Percentiles rank a stretch among this genome's conserved stretches.
Conservation (phyloP, 208 protist species). For the Acanthamoeba sp. region DNA sequence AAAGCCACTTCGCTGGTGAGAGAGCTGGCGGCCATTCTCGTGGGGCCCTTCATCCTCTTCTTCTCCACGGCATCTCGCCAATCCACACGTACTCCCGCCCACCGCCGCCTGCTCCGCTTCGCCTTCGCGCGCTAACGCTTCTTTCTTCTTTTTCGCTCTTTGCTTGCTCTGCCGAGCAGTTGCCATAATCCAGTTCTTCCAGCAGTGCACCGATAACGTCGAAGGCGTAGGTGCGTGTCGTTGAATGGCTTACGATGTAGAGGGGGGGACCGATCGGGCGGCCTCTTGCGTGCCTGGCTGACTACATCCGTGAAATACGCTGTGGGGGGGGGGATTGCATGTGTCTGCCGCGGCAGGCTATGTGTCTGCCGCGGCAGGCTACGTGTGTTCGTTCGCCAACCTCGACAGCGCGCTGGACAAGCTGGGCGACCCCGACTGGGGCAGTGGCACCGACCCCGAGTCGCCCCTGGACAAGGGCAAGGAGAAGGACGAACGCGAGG, state of each 20-base stretch:
- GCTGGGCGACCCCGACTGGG: constrained; percentile 24
- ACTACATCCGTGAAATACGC: too few relatives aligned
- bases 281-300: too few relatives aligned
- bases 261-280: background rate
- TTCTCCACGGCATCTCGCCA: constrained; percentile 9
- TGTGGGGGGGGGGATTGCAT: too few relatives aligned
- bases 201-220: constrained; percentile 32
- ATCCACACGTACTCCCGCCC: background rate
- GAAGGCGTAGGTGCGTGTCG: constrained; percentile 25
- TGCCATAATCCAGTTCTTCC: constrained; percentile 37
- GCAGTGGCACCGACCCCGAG: background rate
- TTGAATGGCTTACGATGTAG: background rate
- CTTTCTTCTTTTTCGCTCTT: background rate
- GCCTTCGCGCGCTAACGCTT: background rate
- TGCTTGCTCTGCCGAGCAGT: background rate
- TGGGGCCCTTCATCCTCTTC: constrained; percentile 47
- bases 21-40: background rate
- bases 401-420: constrained; percentile 23
- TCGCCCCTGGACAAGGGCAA: constrained; percentile 29
- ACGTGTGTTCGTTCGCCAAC: constrained; percentile 52
- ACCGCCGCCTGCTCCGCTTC: background rate
- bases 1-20: constrained; percentile 3
- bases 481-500: constrained; percentile 9
- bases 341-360: too few relatives aligned
- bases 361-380: too few relatives aligned